Base-by-base conservation (phyloP, 768 basidiomycete species). In the Tephrocybe sp. region DNA sequence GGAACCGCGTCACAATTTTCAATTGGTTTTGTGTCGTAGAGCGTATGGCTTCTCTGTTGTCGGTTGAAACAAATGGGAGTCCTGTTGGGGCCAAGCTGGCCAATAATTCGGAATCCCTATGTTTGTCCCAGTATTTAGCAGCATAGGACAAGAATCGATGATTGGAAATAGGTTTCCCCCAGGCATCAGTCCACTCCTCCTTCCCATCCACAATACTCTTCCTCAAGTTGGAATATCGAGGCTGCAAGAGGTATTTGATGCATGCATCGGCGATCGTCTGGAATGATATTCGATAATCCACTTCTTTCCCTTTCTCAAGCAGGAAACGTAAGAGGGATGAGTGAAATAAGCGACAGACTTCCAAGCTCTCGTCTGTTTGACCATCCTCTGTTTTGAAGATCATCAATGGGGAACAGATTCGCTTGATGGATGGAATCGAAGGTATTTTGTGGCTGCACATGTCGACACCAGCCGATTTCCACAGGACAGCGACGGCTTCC, bases 71-170 rank as follows among this genome's bases (percentile, higher is more conserved):
- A 36, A 7, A 15, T 14, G 4, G 4, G 15, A 9, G 4, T 12
- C 15, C 34, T n/a, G 11, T 36, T 36, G 34, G 34, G 15, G 11
- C 6, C 14, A 12, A 28, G 15, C 24, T 26, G 15, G 24, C 12
- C 14, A 28, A 4, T 4, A n/a, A 24, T 14, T 44, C 25, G 9
- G 14, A 10, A 44, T 44, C 43, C 12, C 43, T 2, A 17, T 44
- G 43, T 30, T 44, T 44, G 26, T 28, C 25, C 43, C 43, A 44
- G 26, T 44, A 44, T 20, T 44, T 44, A 26, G 43, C 43, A 28
- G 43, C 43, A 32, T 44, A 44, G 26, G 43, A 44, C 43, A 44
- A 28, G 43, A 44, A 44, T n/a, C 43, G 26, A 44, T 44, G 43
- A 28, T 30, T 26, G 7, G 43, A 28, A 20, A 44, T 44, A 44